Conservation (phyloP, 768 basidiomycete species). For the Chiua virens region DNA sequence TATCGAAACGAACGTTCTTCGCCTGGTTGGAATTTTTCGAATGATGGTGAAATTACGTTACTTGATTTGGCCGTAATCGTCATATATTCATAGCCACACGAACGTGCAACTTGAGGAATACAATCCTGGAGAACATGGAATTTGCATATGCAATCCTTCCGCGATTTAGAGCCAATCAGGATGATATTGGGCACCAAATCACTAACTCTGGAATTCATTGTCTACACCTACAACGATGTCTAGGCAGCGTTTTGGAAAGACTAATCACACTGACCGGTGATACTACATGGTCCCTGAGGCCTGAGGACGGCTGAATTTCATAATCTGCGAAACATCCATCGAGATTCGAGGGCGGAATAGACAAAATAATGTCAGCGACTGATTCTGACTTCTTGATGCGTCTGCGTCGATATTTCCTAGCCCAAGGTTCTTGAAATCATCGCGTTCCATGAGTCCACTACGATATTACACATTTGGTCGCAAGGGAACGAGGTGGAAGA, state of each 20-base stretch:
- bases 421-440: conserved; percentile 86
- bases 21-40: not conserved
- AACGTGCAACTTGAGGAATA: conserved; percentile 18
- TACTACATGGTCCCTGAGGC: too few relatives aligned
- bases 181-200: not conserved
- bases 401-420: conserved; percentile 50
- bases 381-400: conserved; percentile 3
- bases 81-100: not conserved
- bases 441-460: conserved; percentile 87
- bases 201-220: not conserved
- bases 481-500: not conserved
- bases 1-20: conserved; percentile 32
- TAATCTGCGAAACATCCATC: not conserved
- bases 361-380: conserved; percentile 1
- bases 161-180: not conserved
- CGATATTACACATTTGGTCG: not conserved
- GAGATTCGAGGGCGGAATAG: too few relatives aligned
- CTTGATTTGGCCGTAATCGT: conserved; percentile 18
- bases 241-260: not conserved
- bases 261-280: conserved; percentile 3
- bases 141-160: not conserved
- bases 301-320: not conserved
- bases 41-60: conserved; percentile 4
- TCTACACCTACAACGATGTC: conserved; percentile 1
- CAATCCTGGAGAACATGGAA: not conserved